These are phyloP conservation scores for Yamadazyma triangularis DNA, from an alignment of 1,139 yeast species.

Conservation along the genomic window DNA sequence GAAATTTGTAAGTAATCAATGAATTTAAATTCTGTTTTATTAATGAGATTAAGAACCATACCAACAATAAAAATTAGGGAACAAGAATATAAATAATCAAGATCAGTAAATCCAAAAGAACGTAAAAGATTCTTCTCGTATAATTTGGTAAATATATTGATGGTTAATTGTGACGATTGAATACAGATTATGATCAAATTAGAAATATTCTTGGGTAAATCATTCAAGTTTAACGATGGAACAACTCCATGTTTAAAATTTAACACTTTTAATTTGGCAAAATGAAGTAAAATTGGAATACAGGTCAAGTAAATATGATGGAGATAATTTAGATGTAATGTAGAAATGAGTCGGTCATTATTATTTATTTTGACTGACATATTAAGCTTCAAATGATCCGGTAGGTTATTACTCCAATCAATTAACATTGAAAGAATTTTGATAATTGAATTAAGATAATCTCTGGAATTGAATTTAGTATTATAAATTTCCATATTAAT, in stretches of 20 bases:
- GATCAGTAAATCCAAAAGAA: constrained; percentile 24
- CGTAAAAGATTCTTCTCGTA: constrained; percentile 16
- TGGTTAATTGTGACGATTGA: constrained; percentile 22
- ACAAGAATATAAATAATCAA: constrained; percentile 21
- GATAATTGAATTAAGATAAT: constrained; percentile 15
- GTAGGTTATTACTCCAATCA: constrained; percentile 20
- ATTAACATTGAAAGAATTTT: constrained; percentile 16
- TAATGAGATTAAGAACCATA: constrained; percentile 13
- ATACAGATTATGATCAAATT: constrained; percentile 16
- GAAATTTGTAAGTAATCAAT: constrained; percentile 18
- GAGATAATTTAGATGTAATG: constrained; percentile 25
- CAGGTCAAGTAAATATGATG: constrained; percentile 26
- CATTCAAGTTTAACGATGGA: constrained; percentile 2
- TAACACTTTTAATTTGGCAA: constrained; percentile 16
- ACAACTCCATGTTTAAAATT: constrained; percentile 5
- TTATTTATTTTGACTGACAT: constrained; percentile 4
- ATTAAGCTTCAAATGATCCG: constrained; percentile 15
- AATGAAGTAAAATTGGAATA: constrained; percentile 23
- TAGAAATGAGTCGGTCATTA: constrained; percentile 18
- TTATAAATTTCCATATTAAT: constrained; percentile 20
- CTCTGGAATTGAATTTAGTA: constrained; percentile 14
- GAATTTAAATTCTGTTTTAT: constrained; percentile 9
- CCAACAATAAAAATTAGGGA: constrained; percentile 21
- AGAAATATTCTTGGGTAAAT: constrained; percentile 18
- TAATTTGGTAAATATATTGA: constrained; percentile 19